Evolutionary conservation across 169 alveolate genomes (phyloP), one percentile per base, ranked within the genome.

Genomic region (Perkinsus marinus): DNA sequence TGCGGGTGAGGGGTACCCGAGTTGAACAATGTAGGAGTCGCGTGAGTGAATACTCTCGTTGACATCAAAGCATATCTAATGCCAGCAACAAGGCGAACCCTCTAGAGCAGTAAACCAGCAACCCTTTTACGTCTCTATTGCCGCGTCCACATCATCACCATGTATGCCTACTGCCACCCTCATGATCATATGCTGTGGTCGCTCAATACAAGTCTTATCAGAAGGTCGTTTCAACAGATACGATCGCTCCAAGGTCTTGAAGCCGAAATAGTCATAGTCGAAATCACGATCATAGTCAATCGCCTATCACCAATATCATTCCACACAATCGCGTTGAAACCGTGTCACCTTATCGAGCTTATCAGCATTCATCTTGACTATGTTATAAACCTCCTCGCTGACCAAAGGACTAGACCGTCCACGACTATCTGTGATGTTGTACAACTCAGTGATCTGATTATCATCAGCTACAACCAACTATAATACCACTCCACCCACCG

Each of bases 161-260:
- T 99, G 99, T 43, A 99, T 98, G 13, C 99, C 99, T 68, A 98
- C 96, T 34, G 99, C 96, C 34, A 98, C 99, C 57, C 99, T 97
- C 99, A 99, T 98, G 43, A 99, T 91, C 98, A 99, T 95, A 93
- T 98, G 99, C 94, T 98, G 99, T 26, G 99, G 99, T 89, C 99
- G 94, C 94, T 99, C 99, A 19, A 97, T 98, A 39, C 79, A 57
- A 16, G 79, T 0, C 79, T 57, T 57, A 30, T 57, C 34, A 7
- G 79, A 57, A 57, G 79, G 46, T 38, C 38, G 0, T 16, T 69
- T 90, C 46, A 93, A 91, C n/a, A 93, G 91, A 69, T 93, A 93
- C 0, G 94, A 92, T 69, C 96, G 93, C 94, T 99, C 99, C 91
- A 99, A 95, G 22, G 99, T 99, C 93, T 98, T 98, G 95, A 98